Percentiles rank a stretch among this genome's conserved stretches.
These are phyloP conservation scores for Paralagenidium karlingii DNA, from an alignment of 352 stramenopile genomes.

Conservation along the genomic window DNA sequence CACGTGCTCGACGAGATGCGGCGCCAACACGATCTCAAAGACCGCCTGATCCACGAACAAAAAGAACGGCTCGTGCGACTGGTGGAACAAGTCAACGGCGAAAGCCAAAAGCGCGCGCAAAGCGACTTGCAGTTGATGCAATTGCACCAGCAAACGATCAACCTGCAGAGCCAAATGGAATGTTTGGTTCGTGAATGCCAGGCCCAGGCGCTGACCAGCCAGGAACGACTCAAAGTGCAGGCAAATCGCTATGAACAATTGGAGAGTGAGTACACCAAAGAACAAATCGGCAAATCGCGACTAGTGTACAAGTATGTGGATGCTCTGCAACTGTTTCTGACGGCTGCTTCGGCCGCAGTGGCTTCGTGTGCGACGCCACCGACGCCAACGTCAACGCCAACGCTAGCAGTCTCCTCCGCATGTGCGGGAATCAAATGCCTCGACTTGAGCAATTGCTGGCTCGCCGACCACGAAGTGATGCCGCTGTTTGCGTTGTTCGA, in stretches of 20 bases:
- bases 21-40: constrained; percentile 16
- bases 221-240: constrained; percentile 18
- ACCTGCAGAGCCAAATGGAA: constrained; percentile 21
- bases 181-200: constrained; percentile 17
- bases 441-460: constrained; percentile 34
- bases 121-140: constrained; percentile 32
- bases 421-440: constrained; percentile 10
- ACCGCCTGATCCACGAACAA: constrained; percentile 22
- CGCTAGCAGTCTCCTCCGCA: constrained; percentile 2
- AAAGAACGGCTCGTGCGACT: constrained; percentile 41
- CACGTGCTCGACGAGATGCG: constrained; percentile 20
- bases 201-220: constrained; percentile 16
- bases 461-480: constrained; percentile 32
- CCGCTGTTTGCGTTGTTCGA: constrained; percentile 27
- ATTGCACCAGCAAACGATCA: constrained; percentile 26
- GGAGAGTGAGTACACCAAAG: constrained; percentile 19
- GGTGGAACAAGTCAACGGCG: constrained; percentile 31
- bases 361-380: too few species aligned
- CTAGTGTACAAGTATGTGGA: constrained; percentile 18
- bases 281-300: constrained; percentile 30
- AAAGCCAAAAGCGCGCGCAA: constrained; percentile 28
- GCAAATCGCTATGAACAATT: constrained; percentile 18
- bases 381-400: background rate
- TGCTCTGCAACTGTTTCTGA: background rate
- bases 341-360: background rate